A percentile compares a stretch with the other conserved stretches of the same genome.
phyloP scores from a whole-genome alignment of 305 asterid species.

The Fraxinus ornus region DNA sequence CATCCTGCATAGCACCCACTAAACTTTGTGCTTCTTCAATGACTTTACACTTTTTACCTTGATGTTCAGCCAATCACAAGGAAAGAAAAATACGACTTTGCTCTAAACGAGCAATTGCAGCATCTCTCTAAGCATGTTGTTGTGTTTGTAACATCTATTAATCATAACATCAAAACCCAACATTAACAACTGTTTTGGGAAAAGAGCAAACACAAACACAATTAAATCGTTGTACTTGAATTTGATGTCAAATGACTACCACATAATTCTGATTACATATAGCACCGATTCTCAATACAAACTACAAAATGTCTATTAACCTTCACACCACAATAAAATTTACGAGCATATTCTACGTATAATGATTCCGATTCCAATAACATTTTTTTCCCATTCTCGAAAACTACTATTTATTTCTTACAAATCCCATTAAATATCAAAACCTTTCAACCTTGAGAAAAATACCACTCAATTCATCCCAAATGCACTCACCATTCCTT shows the following conservation, averaged over 20 bases:
- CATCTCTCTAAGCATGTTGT: conserved; percentile 79
- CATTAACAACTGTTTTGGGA: neutral
- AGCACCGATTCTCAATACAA: neutral
- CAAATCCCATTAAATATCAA: neutral
- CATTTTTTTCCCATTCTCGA: too few species aligned
- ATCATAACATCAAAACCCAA: neutral
- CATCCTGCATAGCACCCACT: conserved; percentile 73
- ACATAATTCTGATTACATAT: neutral
- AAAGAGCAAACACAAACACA: neutral
- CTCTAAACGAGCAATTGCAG: conserved; percentile 82
- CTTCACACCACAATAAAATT: neutral
- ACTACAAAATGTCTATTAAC: neutral
- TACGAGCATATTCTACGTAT: neutral
- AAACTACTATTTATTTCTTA: too few species aligned
- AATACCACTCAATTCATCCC: neutral
- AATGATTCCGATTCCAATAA: neutral
- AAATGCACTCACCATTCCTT: neutral
- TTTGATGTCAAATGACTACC: neutral
- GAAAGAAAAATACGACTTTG: conserved; percentile 86
- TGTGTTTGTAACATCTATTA: conserved; percentile 79
- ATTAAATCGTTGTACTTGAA: neutral
- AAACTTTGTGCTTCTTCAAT: conserved; percentile 87
- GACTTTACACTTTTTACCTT: conserved; percentile 81
- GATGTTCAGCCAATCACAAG: conserved; percentile 58
- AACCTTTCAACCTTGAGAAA: neutral